Conservation (phyloP, 768 basidiomycete species). For the Gelatoporia subvermispora region DNA sequence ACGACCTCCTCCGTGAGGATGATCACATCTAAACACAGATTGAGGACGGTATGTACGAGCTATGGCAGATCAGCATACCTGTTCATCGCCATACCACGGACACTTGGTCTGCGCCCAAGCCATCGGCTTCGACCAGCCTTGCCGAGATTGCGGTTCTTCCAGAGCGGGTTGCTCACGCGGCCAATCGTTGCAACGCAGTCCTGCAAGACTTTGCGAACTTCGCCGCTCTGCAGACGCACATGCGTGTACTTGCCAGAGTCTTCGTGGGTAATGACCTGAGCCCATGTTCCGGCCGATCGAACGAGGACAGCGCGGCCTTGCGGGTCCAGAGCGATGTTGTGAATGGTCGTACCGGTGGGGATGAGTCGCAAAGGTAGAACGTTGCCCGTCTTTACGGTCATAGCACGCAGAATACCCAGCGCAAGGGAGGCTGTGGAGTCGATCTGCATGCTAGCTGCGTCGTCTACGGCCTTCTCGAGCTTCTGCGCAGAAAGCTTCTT, state of each 20-base stretch:
- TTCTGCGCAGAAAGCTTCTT: constrained; percentile 21
- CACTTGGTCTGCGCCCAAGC: constrained; percentile 79
- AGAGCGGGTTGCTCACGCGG: constrained; percentile 84
- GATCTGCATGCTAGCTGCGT: constrained; percentile 19
- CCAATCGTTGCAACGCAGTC: constrained; percentile 88
- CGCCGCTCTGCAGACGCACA: constrained; percentile 86
- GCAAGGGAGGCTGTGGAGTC: constrained; percentile 61
- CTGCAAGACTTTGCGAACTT: constrained; percentile 80
- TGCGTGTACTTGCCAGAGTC: constrained; percentile 69
- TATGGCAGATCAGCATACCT: constrained; percentile 46
- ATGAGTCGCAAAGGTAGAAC: constrained; percentile 89
- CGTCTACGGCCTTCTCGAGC: constrained; percentile 15
- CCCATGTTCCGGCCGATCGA: constrained; percentile 86
- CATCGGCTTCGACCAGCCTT: constrained; percentile 90
- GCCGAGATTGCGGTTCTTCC: constrained; percentile 79
- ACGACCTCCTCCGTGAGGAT: constrained; percentile 96
- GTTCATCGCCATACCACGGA: constrained; percentile 97
- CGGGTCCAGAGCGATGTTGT: constrained; percentile 76
- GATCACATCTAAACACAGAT: constrained; percentile 57
- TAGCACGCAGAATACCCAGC: constrained; percentile 76
- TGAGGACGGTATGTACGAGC: background rate
- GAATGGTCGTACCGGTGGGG: constrained; percentile 87
- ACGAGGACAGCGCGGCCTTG: constrained; percentile 77
- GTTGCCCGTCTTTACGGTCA: constrained; percentile 87
- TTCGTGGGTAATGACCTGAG: constrained; percentile 75